Evolutionary conservation across 768 basidiomycete species (phyloP).

Genomic region (Mycena leptocephala): DNA sequence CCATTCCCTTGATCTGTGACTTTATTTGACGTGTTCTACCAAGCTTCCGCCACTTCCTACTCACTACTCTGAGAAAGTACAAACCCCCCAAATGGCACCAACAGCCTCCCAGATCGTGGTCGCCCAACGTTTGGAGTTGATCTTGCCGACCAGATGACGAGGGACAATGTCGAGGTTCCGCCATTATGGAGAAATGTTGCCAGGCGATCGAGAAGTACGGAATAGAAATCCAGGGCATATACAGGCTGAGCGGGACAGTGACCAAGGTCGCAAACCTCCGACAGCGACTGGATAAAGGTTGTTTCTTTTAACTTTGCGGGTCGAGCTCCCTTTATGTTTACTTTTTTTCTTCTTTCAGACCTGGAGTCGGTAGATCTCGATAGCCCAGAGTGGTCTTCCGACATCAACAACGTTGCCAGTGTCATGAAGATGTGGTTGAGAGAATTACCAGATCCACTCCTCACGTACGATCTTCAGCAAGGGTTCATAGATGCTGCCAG

Average conservation of each 20-base stretch:
- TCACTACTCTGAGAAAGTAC: slow-evolving; percentile 47
- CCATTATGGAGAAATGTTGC: slow-evolving; percentile 90
- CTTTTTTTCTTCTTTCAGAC: slow-evolving; percentile 60
- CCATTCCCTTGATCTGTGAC: slow-evolving; percentile 18
- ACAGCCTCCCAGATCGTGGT: slow-evolving; percentile 70
- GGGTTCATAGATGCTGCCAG: slow-evolving; percentile 97
- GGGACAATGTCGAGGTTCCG: slow-evolving; percentile 94
- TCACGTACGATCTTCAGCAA: slow-evolving; percentile 88
- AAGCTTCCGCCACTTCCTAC: slow-evolving; percentile 78
- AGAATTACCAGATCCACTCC: slow-evolving; percentile 94
- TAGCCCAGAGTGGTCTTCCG: slow-evolving; percentile 90
- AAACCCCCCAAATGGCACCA: slow-evolving; percentile 39
- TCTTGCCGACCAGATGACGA: slow-evolving; percentile 92
- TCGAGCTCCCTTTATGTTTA: not conserved
- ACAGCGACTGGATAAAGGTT: slow-evolving; percentile 89
- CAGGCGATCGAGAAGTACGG: slow-evolving; percentile 95
- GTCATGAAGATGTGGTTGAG: slow-evolving; percentile 97
- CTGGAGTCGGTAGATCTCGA: slow-evolving; percentile 91
- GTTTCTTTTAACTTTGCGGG: not conserved
- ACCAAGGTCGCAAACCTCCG: slow-evolving; percentile 90
- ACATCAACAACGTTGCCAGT: slow-evolving; percentile 97
- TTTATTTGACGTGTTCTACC: slow-evolving; percentile 1
- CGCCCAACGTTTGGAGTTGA: slow-evolving; percentile 95
- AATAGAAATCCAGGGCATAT: slow-evolving; percentile 88
- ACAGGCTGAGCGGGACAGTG: slow-evolving; percentile 93